Conservation (phyloP, 129 eudicot species). For the Apium graveolens region DNA sequence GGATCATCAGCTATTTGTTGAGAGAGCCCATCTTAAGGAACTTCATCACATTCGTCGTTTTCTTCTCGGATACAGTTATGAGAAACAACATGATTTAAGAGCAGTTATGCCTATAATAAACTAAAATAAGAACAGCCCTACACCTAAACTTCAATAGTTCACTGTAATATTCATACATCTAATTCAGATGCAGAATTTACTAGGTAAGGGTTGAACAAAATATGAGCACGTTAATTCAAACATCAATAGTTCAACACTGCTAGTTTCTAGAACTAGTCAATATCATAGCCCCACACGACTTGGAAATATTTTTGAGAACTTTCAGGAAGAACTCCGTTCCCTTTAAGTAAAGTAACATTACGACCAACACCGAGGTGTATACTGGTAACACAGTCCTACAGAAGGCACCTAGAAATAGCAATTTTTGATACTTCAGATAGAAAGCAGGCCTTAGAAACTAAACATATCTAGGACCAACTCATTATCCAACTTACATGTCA, state of each 20-base stretch:
- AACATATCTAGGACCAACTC: neutral
- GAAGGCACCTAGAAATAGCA: neutral
- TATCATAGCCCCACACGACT: neutral
- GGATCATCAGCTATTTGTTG: no score
- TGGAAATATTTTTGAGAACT: neutral
- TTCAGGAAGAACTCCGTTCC: no score
- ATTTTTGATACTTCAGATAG: neutral
- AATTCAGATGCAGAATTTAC: neutral
- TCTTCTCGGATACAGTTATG: no score
- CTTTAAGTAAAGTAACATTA: no score
- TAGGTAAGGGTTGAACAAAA: neutral
- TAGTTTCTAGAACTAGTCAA: neutral
- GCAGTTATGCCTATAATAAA: constrained; percentile 12
- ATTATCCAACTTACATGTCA: neutral
- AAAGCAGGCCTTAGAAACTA: no score
- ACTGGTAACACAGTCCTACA: neutral
- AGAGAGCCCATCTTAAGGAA: no score
- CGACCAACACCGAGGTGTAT: neutral
- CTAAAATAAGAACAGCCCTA: neutral
- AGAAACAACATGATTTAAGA: constrained; percentile 12
- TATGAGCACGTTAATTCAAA: neutral
- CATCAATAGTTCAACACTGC: neutral
- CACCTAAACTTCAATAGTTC: no score
- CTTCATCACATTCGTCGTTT: neutral
- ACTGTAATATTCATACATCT: neutral